These are phyloP conservation scores for Saccharomyces mikatae DNA, from an alignment of 805 yeast species.

Conservation along the genomic window DNA sequence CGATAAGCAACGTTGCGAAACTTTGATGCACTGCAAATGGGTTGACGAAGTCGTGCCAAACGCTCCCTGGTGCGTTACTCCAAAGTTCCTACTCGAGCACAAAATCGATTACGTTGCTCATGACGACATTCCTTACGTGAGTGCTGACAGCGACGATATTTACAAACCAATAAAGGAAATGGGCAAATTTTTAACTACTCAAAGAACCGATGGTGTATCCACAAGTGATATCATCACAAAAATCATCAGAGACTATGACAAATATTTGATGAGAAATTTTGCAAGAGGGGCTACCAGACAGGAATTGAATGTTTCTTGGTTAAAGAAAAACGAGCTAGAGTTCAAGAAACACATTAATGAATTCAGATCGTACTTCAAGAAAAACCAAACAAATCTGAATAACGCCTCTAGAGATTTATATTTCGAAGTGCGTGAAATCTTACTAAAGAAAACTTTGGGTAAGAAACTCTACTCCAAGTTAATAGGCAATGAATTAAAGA, in stretches of 20 bases:
- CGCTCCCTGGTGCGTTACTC: slow-evolving; percentile 93
- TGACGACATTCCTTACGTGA: slow-evolving; percentile 91
- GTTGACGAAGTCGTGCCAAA: slow-evolving; percentile 92
- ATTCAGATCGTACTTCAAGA: slow-evolving; percentile 78
- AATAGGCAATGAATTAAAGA: slow-evolving; percentile 35
- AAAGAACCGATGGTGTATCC: slow-evolving; percentile 92
- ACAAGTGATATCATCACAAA: slow-evolving; percentile 94
- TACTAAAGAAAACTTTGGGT: slow-evolving; percentile 33
- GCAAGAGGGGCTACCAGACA: slow-evolving; percentile 96
- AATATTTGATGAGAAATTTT: slow-evolving; percentile 91
- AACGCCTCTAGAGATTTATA: slow-evolving; percentile 75
- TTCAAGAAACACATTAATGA: slow-evolving; percentile 83
- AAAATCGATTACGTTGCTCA: slow-evolving; percentile 94
- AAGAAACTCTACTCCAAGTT: slow-evolving; percentile 26
- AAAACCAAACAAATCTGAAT: slow-evolving; percentile 58
- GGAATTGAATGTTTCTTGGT: slow-evolving; percentile 94
- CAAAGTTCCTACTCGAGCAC: slow-evolving; percentile 70
- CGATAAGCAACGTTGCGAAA: slow-evolving; percentile 82
- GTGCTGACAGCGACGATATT: slow-evolving; percentile 83
- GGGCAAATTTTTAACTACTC: slow-evolving; percentile 90
- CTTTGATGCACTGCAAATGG: slow-evolving; percentile 92
- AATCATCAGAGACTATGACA: slow-evolving; percentile 91
- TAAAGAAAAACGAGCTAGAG: slow-evolving; percentile 92
- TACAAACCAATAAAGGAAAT: slow-evolving; percentile 83
- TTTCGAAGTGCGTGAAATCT: slow-evolving; percentile 71